Base-by-base conservation (phyloP, 176 grass and related monocot genomes). In the Aegilops bicornis region DNA sequence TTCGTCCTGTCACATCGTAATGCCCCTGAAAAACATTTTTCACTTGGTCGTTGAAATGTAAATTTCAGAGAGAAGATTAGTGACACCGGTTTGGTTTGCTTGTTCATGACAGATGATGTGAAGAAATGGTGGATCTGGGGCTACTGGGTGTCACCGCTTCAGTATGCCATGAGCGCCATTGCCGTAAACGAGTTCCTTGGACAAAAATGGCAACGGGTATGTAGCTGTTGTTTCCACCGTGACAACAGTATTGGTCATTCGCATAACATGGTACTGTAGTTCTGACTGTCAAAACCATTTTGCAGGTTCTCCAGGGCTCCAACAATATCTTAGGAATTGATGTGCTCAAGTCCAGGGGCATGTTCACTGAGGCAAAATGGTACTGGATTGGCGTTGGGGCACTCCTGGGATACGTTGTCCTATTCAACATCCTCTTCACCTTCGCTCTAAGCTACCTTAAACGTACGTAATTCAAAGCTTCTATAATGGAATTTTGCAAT, bases 61-160 rank as follows among this genome's bases (percentile, higher is more conserved):
- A 17, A 32, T 59, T 77, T 77, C 24, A 37, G 11, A 30, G 39
- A 39, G 7, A 69, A 48, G 19, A 36, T 67, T 50, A 50, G 47
- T 50, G 47, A 50, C 47, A 50, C 47, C 4, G 14, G 47, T 69
- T 58, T 69, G 17, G 20, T 75, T 83, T 65, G 30, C n/a, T 85
- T 76, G 73, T 70, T 85, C 56, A 52, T 87, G 64, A 61, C 76
- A 94, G 92, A 91, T 76, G 82, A 94, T 72, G 88, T 94, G 36
- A 91, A 83, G 76, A 89, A 85, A 40, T 94, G 89, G 86, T 94
- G 89, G 92, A 94, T 94, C 67, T 94, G 92, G 92, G 92, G 89
- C 10, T 94, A 94, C 83, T 94, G 92, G 92, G 74, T 81, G 65
- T 94, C 92, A 5, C 92, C 92, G 4, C 83, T 94, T 19, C 88